Base-by-base conservation (phyloP, 108 stramenopile species). In the Skeletonema costatum region DNA sequence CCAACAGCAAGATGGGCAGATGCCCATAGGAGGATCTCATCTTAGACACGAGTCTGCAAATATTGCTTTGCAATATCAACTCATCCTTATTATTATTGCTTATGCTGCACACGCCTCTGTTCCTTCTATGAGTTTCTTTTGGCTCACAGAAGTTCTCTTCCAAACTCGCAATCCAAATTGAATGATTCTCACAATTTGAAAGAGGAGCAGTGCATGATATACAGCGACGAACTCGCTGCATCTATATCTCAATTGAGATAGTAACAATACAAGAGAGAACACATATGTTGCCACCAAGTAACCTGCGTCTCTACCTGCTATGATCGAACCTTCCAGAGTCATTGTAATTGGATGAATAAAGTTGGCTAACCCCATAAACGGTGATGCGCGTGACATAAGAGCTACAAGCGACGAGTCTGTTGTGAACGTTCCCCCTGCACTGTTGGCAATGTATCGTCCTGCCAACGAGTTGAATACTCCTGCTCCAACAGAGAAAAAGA, bases 281-380 rank as follows among this genome's bases (percentile, higher is more conserved):
- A 80, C 68, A 60, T 96, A 96, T 9, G 84, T 78, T 10, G 56
- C 81, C 2, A 93, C 68, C 76, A 96, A 70, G 41, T 77, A 89
- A 7, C 56, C 44, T 12, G 90, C 46, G 75, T 93, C 92, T 16
- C 87, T 71, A 30, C 78, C 80, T 8, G 90, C 95, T 51, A 93
- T 81, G 4, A 93, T 87, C 6, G 82, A 70, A 8, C 93, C 95
- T 71, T 96, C 93, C 17, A 92, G 46, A 2, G 90, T 65, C 89
- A 96, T 87, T 16, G 90, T 83, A 21, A 94, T 77, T 25, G 95
- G 92, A 74, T 96, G 95, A 19, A 93, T 71, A 3, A 91, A 71
- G 2, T 88, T 66, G 5, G 86, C 74, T 19, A 78, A 14, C 25
- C 81, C 82, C 60, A 91, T 76, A 41, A 63, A 84, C 1, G 76